phyloP scores from a whole-genome alignment of 495 filamentous ascomycete genomes.

The Tuber indicum region DNA sequence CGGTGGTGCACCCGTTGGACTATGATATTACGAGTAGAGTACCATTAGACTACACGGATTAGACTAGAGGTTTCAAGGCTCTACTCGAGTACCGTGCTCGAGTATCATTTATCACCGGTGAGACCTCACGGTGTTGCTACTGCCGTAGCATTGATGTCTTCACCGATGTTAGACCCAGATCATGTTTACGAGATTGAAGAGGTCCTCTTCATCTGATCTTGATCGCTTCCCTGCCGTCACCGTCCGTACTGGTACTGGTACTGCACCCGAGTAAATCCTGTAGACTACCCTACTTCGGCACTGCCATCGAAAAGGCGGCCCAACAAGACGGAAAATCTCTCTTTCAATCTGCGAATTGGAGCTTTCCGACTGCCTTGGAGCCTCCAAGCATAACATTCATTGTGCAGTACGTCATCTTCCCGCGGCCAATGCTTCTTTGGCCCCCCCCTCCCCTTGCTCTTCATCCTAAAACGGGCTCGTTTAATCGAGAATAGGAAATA shows the following conservation, averaged over 20 bases:
- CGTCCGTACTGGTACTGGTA: neutral
- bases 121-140: neutral
- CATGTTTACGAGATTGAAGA: neutral
- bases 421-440: neutral
- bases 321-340: neutral
- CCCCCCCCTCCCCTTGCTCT: neutral
- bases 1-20: neutral
- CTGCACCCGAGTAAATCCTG: neutral
- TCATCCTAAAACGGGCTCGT: neutral
- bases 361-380: neutral
- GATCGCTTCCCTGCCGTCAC: neutral
- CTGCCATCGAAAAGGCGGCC: neutral
- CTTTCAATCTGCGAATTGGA: neutral
- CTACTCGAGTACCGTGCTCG: no score
- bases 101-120: neutral
- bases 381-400: neutral
- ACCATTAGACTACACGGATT: neutral
- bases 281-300: neutral
- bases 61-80: neutral
- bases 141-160: neutral
- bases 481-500: slow-evolving; percentile 3
- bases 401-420: neutral
- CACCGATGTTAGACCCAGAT: neutral
- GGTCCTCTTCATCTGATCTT: neutral
- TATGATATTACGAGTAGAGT: no score